These are phyloP conservation scores for Ramularia collo-cygni DNA, from an alignment of 2,329 filamentous ascomycete genomes.

Conservation along the genomic window DNA sequence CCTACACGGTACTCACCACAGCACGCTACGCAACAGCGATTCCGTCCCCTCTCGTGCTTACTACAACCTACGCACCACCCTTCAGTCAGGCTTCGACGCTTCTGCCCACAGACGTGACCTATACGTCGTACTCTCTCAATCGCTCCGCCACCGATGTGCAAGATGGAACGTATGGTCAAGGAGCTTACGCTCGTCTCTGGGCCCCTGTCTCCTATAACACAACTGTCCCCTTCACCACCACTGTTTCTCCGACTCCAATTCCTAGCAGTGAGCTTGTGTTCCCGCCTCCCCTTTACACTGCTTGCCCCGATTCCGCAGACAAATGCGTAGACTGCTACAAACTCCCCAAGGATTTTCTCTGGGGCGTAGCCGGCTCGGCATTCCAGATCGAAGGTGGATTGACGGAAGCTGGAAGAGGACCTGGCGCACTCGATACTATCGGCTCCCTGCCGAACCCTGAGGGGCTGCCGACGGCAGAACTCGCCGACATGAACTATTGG, in stretches of 20 bases:
- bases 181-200: constrained; percentile 19
- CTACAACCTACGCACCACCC: constrained; percentile 14
- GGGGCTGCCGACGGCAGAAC: constrained; percentile 11
- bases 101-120: constrained; percentile 14
- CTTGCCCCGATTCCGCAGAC: constrained; percentile 17
- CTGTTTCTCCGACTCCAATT: constrained; percentile 29
- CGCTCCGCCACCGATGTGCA: constrained; percentile 12
- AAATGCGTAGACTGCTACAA: constrained; percentile 20
- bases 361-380: constrained; percentile 28
- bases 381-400: constrained; percentile 29
- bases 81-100: constrained; percentile 15
- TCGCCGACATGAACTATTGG: constrained; percentile 46
- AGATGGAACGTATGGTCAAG: constrained; percentile 19
- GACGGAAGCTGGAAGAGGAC: constrained; percentile 25
- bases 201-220: constrained; percentile 6
- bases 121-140: constrained; percentile 16
- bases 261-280: constrained; percentile 30
- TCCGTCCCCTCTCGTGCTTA: constrained; percentile 12
- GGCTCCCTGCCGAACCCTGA: constrained; percentile 13
- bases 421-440: constrained; percentile 16
- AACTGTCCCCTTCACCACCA: constrained; percentile 18
- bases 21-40: constrained; percentile 18
- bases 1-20: constrained; percentile 17
- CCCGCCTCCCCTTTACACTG: constrained; percentile 30
- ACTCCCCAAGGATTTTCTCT: constrained; percentile 27